Evolutionary conservation across 2,329 filamentous ascomycete genomes (phyloP).

Genomic region (Trichoderma breve): DNA sequence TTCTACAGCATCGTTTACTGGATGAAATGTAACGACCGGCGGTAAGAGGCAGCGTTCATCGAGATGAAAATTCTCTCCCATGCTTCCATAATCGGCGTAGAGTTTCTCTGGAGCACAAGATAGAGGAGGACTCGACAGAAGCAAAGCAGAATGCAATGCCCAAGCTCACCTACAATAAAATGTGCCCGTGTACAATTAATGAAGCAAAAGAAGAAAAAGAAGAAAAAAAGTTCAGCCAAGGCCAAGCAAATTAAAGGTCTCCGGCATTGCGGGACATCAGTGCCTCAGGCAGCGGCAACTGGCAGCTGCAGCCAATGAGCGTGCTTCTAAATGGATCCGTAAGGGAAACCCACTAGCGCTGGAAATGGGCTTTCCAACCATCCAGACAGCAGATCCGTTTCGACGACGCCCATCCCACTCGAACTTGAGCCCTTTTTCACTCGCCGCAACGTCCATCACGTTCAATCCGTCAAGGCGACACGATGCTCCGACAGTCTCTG

Average conservation of each 20-base stretch:
- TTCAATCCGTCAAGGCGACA: constrained; percentile 57
- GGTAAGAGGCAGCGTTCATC: constrained; percentile 68
- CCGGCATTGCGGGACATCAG: neutral
- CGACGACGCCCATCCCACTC: constrained; percentile 37
- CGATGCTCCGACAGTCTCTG: constrained; percentile 67
- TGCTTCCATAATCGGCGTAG: constrained; percentile 71
- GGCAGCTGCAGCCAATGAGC: constrained; percentile 40
- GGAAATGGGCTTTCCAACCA: constrained; percentile 24
- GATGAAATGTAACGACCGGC: constrained; percentile 64
- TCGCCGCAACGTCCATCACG: constrained; percentile 39
- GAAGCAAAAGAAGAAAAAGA: constrained; percentile 43
- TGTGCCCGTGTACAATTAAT: constrained; percentile 66
- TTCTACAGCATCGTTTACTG: constrained; percentile 9
- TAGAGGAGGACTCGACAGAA: constrained; percentile 67
- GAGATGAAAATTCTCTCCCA: constrained; percentile 57
- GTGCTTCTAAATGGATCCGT: constrained; percentile 44
- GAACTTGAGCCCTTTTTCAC: constrained; percentile 37
- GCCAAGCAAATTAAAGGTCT: neutral
- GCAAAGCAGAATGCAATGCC: constrained; percentile 41
- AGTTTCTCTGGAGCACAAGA: constrained; percentile 64
- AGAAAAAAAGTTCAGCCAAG: neutral
- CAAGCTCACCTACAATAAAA: constrained; percentile 72
- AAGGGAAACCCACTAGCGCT: constrained; percentile 21
- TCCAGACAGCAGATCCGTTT: constrained; percentile 39
- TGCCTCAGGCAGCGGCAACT: constrained; percentile 39